A percentile compares a stretch with the other conserved stretches of the same genome.
These are phyloP conservation scores for Exophiala oligosperma DNA, from an alignment of 2,329 filamentous ascomycete species.

Conservation along the genomic window DNA sequence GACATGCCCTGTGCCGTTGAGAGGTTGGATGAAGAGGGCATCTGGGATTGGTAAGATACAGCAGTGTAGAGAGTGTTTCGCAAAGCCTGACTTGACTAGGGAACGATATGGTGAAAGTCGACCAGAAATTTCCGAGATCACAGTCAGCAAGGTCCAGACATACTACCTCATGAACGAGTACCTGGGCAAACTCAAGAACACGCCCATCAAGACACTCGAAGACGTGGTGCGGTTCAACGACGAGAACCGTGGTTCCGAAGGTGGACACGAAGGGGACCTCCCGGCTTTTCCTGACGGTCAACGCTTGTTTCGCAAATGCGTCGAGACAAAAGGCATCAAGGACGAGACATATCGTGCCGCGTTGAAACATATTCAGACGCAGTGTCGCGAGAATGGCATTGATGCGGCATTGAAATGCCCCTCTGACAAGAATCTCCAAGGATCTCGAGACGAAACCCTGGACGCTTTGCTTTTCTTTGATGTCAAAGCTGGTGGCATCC, in stretches of 20 bases:
- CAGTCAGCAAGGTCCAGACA: conserved; percentile 25
- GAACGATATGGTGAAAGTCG: conserved; percentile 21
- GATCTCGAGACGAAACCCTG: conserved; percentile 11
- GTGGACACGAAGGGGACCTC: conserved; percentile 28
- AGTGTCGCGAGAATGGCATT: conserved; percentile 33
- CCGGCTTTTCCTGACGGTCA: conserved; percentile 33
- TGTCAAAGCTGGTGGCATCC: conserved; percentile 32
- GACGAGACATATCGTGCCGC: conserved; percentile 31
- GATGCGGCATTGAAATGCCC: conserved; percentile 30
- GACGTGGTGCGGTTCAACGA: conserved; percentile 27
- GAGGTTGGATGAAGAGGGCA: conserved; percentile 30
- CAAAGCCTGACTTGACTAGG: conserved; percentile 1
- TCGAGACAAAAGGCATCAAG: conserved; percentile 26
- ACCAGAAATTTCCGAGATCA: conserved; percentile 24
- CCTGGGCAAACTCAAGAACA: conserved; percentile 23
- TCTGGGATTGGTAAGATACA: conserved; percentile 33
- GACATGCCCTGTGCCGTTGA: conserved; percentile 34
- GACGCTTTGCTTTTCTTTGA: conserved; percentile 36
- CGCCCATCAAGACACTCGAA: conserved; percentile 25
- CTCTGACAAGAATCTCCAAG: not conserved
- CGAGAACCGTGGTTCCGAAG: conserved; percentile 26
- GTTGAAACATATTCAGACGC: conserved; percentile 30
- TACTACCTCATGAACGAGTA: conserved; percentile 28
- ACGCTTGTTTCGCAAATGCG: conserved; percentile 21
- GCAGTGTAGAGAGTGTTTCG: not conserved